phyloP scores from a whole-genome alignment of 2,329 filamentous ascomycete species.

The Botryosphaeria agaves region DNA sequence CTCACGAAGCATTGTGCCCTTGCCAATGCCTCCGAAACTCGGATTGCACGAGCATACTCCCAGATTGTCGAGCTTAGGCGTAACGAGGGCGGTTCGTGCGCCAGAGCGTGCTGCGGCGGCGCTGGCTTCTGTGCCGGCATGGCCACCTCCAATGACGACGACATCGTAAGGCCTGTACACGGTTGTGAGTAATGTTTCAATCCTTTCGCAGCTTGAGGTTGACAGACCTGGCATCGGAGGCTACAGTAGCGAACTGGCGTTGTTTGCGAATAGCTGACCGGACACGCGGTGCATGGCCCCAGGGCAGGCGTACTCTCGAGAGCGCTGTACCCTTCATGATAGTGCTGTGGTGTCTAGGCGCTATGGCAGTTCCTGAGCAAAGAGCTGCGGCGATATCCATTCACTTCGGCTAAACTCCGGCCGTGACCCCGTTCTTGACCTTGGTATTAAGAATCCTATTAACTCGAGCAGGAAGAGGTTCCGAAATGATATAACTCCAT shows the following conservation, averaged over 20 bases:
- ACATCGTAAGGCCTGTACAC: conserved; percentile 63
- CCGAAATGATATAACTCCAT: too few species aligned
- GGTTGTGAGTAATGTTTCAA: too few species aligned
- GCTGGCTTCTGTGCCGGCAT: conserved; percentile 88
- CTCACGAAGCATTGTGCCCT: conserved; percentile 89
- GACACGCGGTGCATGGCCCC: conserved; percentile 30
- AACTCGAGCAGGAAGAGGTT: too few species aligned
- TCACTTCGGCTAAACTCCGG: too few species aligned
- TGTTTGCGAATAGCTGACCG: conserved; percentile 19
- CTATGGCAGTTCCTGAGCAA: too few species aligned
- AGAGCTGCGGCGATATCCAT: too few species aligned
- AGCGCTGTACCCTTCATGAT: too few species aligned
- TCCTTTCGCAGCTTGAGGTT: background rate
- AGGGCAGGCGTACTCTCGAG: conserved; percentile 21
- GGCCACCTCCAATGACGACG: conserved; percentile 85
- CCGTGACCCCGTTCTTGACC: too few species aligned
- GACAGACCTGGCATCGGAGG: conserved; percentile 15
- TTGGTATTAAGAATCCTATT: too few species aligned
- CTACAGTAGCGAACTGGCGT: conserved; percentile 27
- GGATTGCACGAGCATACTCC: conserved; percentile 95
- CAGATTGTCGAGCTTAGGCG: conserved; percentile 73
- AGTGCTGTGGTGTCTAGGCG: too few species aligned
- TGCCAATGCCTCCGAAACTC: conserved; percentile 95
- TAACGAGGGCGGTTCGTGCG: conserved; percentile 76
- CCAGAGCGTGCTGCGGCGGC: conserved; percentile 79